Base-by-base conservation (phyloP, 768 basidiomycete genomes). In the Tricholomella constricta region DNA sequence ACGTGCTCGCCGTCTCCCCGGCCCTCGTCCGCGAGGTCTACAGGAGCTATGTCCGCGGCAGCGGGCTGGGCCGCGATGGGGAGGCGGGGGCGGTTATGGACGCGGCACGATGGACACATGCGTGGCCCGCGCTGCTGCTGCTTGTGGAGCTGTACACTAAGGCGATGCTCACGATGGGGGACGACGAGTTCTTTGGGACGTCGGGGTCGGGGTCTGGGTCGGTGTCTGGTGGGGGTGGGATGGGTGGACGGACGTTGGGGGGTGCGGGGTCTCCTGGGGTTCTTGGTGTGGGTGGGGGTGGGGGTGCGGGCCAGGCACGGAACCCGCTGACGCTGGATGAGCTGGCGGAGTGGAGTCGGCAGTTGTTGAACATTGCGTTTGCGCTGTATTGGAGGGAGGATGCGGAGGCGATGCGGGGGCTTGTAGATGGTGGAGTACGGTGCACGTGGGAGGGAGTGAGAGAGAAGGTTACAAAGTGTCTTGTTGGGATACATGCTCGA, bases 141-240 rank as follows among this genome's bases (percentile, higher is more conserved):
- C 80, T 95, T 7, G 78, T 83, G 1, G 88, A 95, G 45, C 68
- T 97, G 10, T 96, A 97, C 68, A 79, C 84, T 2, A 89, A 95
- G 54, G 82, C 86, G 1, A 79, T 98, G 27, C 76, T 93, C 27
- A 94, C 94, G 0, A 91, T 98, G 80, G 91, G 91, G 1, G 97
- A 99, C 61, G 96, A 98, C 69, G 97, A 98, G 66, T 98, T 98
- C 73, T 97, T 97, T 65, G 82, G 84, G 0, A 60, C 62, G 11
- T 57, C 64, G 31, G 31, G 9, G 31, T 3, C 31, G 31, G 9
- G 31, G n/a, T n/a, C n/a, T n/a, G n/a, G n/a, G n/a, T n/a, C n/a
- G n/a, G n/a, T n/a, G n/a, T n/a, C n/a, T n/a, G n/a, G n/a, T n/a
- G n/a, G n/a, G n/a, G n/a, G n/a, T n/a, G n/a, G n/a, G n/a, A n/a